Base-by-base conservation (phyloP, 352 stramenopile genomes). In the Phytophthora kernoviae region DNA sequence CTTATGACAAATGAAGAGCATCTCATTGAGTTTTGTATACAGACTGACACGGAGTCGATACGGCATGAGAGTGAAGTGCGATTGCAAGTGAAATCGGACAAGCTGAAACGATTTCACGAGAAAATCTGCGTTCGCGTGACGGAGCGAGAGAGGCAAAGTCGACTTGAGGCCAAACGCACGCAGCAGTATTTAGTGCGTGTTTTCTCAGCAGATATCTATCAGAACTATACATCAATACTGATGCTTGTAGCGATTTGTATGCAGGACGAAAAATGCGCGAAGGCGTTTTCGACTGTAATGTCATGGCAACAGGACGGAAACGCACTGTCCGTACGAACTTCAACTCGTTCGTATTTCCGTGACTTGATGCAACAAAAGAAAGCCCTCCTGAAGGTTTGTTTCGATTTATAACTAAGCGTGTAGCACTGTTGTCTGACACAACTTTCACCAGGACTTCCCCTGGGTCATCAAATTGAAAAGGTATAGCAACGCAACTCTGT, bases 121-220 rank as follows among this genome's bases (percentile, higher is more conserved):
- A 77, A 87, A 47, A 82, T 85, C 20, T 91, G 81, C 56, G 42
- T 68, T 21, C 75, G 79, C 5, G 79, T 91, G 26, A 81, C 68
- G 20, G 77, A 75, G 12, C 69, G 62, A 44, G 73, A 80, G 49
- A 47, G 69, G 12, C 58, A 81, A 58, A 65, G 83, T 34, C 77
- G 67, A 2, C 47, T 70, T 43, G 41, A 73, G 32, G 30, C 53
- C 17, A 51, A 72, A 50, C 52, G 41, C 12, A 39, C 58, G 10
- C 63, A 72, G 45, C 49, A 70, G 12, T 32, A 65, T 26, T 69
- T 70, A 50, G 65, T 73, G 32, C 7, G 58, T 51, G 30, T 14
- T 4, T 46, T 34, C 21, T 20, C n/a, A 15, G 2, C 11, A 42
- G 42, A n/a, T 22, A 30, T 18, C n/a, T n/a, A 36, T 8, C 24